Percentiles rank a stretch among this genome's conserved stretches.
Evolutionary conservation across 129 eudicot genomes (phyloP).

Genomic region (carrot (Daucus carota)): DNA sequence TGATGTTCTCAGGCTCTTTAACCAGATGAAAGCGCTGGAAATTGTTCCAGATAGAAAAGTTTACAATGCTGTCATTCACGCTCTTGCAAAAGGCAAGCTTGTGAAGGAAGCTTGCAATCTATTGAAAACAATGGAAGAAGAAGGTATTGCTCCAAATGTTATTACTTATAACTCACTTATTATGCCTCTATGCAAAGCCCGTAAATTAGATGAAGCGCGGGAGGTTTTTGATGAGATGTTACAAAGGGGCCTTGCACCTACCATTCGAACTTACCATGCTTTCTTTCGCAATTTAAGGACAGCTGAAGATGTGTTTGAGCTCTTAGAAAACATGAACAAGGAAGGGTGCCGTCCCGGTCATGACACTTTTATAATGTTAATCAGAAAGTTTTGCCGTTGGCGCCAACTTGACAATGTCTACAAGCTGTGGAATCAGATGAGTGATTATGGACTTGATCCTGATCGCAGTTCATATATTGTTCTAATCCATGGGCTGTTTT

Average conservation of each 20-base stretch:
- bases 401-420: constrained; percentile 46
- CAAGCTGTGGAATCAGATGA: constrained; percentile 75
- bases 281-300: constrained; percentile 52
- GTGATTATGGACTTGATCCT: constrained; percentile 55
- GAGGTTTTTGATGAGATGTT: constrained; percentile 57
- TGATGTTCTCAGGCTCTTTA: constrained; percentile 51
- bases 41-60: constrained; percentile 62
- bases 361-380: constrained; percentile 72
- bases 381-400: constrained; percentile 77
- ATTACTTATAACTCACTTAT: constrained; percentile 74
- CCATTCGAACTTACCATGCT: constrained; percentile 68
- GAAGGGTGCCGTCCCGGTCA: constrained; percentile 53
- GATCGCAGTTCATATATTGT: constrained; percentile 71
- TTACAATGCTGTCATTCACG: constrained; percentile 69
- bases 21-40: constrained; percentile 44
- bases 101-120: constrained; percentile 49
- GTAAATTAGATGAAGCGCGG: constrained; percentile 33
- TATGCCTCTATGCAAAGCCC: constrained; percentile 60
- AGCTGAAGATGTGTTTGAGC: constrained; percentile 49
- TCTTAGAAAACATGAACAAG: constrained; percentile 50
- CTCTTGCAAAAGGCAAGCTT: constrained; percentile 62
- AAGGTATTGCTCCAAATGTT: constrained; percentile 45
- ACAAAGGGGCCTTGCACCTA: constrained; percentile 52
- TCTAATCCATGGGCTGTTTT: constrained; percentile 69
- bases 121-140: constrained; percentile 61